Base-by-base conservation (phyloP, 371 early-diverging fungal genomes). In the Sanchytrium tribonematis region DNA sequence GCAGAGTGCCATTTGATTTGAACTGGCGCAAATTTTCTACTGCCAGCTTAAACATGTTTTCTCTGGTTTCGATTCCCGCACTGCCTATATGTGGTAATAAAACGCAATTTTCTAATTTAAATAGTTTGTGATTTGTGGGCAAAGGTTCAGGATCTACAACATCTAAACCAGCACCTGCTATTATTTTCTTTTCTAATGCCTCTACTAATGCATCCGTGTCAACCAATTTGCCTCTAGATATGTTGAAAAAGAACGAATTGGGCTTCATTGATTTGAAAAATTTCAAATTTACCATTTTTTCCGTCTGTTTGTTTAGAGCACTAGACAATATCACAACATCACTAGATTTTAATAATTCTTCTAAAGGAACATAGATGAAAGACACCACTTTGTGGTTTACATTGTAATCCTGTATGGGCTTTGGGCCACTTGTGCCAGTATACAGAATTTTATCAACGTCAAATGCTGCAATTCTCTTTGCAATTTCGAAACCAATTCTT, bases 121-220 rank as follows among this genome's bases (percentile, higher is more conserved):
- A 78, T 27, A 91, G 74, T 69, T 79, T 77, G 74, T 86, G 80
- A 30, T 80, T 76, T 0, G 75, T 68, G 1, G 83, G 81, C 70
- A 91, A 72, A 1, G 92, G 92, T 72, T 91, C 93, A 0, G 91
- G 91, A 28, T 84, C 84, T 0, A 89, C 89, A 5, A 91, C 91
- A 75, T 91, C 91, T 68, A 91, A 73, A 30, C 88, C 92, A 29
- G 83, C 83, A 17, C 81, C 87, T 66, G 88, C 28, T 29, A 66
- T 75, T 66, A 75, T 71, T 0, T 80, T 78, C n/a, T 81, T 79
- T 22, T 82, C 75, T 67, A 92, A 74, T 1, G 90, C 90, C 1
- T 75, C 78, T 30, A 83, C 78, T 30, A 92, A 75, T 71, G 81
- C 89, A 32, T 81, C 81, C 72, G 89, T 88, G 69, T 87, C 73